These are phyloP conservation scores for Bruguiera parviflora DNA, from an alignment of 345 rosid genomes.

Conservation along the genomic window DNA sequence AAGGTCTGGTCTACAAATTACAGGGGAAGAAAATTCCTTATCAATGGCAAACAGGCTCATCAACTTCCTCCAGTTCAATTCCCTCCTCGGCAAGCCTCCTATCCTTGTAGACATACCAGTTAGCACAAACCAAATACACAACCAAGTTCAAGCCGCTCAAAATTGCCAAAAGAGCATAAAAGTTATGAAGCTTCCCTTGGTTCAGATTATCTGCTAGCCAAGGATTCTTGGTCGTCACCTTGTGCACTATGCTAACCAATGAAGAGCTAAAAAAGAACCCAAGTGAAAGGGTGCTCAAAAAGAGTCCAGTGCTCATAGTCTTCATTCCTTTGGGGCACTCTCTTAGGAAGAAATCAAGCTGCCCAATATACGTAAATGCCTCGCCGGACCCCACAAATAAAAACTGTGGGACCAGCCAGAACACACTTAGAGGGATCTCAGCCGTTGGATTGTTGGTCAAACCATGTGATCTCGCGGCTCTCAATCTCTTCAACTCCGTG, in stretches of 20 bases:
- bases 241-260: slow-evolving; percentile 69
- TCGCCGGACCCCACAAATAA: slow-evolving; percentile 82
- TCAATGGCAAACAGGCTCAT: slow-evolving; percentile 43
- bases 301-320: slow-evolving; percentile 90
- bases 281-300: slow-evolving; percentile 77
- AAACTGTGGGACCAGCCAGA: slow-evolving; percentile 81
- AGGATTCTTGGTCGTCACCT: slow-evolving; percentile 48
- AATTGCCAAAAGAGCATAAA: slow-evolving; percentile 80
- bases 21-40: too few relatives aligned
- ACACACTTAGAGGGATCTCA: slow-evolving; percentile 61
- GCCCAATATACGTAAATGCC: slow-evolving; percentile 84
- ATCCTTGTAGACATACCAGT: slow-evolving; percentile 89
- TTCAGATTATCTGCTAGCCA: slow-evolving; percentile 89
- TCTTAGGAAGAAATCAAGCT: slow-evolving; percentile 81
- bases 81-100: slow-evolving; percentile 69
- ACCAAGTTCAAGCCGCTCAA: slow-evolving; percentile 58
- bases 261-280: slow-evolving; percentile 84
- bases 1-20: not conserved
- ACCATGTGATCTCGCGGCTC: slow-evolving; percentile 41
- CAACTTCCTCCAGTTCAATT: slow-evolving; percentile 59
- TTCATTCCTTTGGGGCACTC: slow-evolving; percentile 99
- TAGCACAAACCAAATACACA: slow-evolving; percentile 55
- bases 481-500: slow-evolving; percentile 58
- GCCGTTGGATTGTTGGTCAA: slow-evolving; percentile 35
- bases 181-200: slow-evolving; percentile 68